Evolutionary conservation across 2,329 filamentous ascomycete genomes (phyloP), one percentile per base, ranked within the genome.

Genomic region (Blumeriella jaapii): DNA sequence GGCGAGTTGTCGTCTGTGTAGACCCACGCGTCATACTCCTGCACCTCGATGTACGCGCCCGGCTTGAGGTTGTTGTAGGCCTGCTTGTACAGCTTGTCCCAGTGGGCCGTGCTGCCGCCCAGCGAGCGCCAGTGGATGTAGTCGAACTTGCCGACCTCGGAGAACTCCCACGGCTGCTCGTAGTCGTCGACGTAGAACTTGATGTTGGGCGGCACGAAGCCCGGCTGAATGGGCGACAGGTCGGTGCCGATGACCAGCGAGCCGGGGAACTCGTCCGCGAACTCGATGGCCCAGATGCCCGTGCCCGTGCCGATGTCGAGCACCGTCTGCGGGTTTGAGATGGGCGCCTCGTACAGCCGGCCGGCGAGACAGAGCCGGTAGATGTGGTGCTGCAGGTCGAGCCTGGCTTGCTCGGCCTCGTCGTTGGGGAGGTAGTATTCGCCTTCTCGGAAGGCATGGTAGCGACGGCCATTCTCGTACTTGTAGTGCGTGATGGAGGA

Each of bases 111-210:
- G 13, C 23, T 27, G 4, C 39, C 37, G 2, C 24, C 26, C 28
- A 44, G 36, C 42, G 63, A 55, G 31, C 54, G 47, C 7, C 48
- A 45, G 18, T 55, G 50, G 24, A 51, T 49, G 36, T 42, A 58
- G 36, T 53, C 57, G 35, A 54, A 61, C 2, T 11, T 8, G 10
- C 12, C 14, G 16, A 63, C 54, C 43, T 58, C 41, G 56, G 50
- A 40, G 29, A 50, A 50, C 7, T 48, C 8, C 54, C 54, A 56
- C 12, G 48, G 44, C 3, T 49, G 42, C 29, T 55, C 48, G 10
- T 49, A 45, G 39, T 56, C 49, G 34, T 56, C 54, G 31, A 56
- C 44, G 29, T 52, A 44, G 33, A 55, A 56, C 8, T 38, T 45
- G n/a, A 48, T 44, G 32, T 47, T 47, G n/a, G 46, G 44, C 9